Conservation (phyloP, 2,329 filamentous ascomycete genomes). For the Annulohypoxylon truncatum region DNA sequence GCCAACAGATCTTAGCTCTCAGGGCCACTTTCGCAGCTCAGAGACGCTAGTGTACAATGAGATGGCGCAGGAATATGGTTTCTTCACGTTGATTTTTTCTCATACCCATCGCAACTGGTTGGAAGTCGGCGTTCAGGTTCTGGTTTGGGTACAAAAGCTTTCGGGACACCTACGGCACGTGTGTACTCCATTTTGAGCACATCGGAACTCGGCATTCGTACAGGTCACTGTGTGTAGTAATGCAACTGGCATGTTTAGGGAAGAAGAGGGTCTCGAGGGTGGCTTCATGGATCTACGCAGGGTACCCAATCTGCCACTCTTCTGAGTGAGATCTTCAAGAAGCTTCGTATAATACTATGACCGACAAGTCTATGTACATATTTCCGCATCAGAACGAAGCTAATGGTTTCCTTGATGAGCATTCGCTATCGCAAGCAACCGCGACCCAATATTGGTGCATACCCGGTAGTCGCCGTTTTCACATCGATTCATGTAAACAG, state of each 20-base stretch:
- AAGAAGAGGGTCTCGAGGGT: neutral
- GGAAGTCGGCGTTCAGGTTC: slow-evolving; percentile 37
- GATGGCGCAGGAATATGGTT: neutral
- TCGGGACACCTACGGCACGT: slow-evolving; percentile 20
- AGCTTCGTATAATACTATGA: neutral
- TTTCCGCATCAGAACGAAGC: neutral
- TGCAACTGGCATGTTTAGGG: neutral
- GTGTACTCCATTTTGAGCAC: slow-evolving; percentile 1
- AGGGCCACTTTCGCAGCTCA: slow-evolving; percentile 70
- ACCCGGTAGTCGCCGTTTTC: neutral
- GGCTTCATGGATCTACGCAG: neutral
- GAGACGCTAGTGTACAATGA: slow-evolving; percentile 44
- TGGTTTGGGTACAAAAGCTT: slow-evolving; percentile 32
- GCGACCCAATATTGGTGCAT: no score
- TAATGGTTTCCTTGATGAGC: neutral
- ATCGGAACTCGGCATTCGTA: neutral
- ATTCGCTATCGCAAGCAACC: neutral
- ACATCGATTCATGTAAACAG: neutral
- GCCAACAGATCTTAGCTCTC: slow-evolving; percentile 82
- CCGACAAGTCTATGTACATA: neutral
- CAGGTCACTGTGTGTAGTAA: neutral
- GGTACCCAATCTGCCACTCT: neutral
- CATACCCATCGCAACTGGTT: slow-evolving; percentile 32
- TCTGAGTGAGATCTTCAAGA: neutral
- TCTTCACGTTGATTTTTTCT: slow-evolving; percentile 19